Evolutionary conservation across 768 basidiomycete species (phyloP), one percentile per base, ranked within the genome.

Genomic region (Pisolithus microcarpus): DNA sequence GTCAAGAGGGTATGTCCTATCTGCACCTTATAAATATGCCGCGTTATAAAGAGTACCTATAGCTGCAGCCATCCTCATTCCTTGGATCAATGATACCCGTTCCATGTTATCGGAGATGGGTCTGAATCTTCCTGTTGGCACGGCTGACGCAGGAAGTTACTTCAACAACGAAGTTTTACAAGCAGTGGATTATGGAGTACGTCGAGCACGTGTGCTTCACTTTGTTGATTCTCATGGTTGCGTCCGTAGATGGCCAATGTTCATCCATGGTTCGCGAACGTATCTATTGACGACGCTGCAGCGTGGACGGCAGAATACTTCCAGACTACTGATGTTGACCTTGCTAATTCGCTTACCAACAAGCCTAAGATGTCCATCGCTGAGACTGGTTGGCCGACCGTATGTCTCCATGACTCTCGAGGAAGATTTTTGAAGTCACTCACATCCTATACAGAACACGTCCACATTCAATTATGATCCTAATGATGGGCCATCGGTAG

Each of bases 241-340:
- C 54, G 1, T 4, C 39, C 15, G 28, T 52, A 86, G 83, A 79
- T 93, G 85, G 79, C 90, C 6, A 95, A 96, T 55, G 90, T 92
- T 7, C 92, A 95, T 61, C 84, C 92, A 3, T 93, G 90, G 91
- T 97, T 96, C 64, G 94, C 86, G n/a, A 82, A 85, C 57, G 77
- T 85, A 23, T 75, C 78, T 7, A 80, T 84, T 23, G 65, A 79
- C 5, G 58, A 77, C 4, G 84, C 87, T 0, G 88, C 93, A 0
- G 77, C 57, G 6, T 99, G 95, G 95, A 93, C 91, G 0, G 72
- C 71, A 16, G 58, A 76, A 0, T 98, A 90, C 74, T 96, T 93
- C 74, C 59, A 84, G 52, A 62, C 73, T 9, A 76, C 68, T n/a
- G 76, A 94, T 61, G 76, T 90, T 5, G 67, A 58, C 7, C 62